Base-by-base conservation (phyloP, 495 filamentous ascomycete species). In the Entonaema liquescens region DNA sequence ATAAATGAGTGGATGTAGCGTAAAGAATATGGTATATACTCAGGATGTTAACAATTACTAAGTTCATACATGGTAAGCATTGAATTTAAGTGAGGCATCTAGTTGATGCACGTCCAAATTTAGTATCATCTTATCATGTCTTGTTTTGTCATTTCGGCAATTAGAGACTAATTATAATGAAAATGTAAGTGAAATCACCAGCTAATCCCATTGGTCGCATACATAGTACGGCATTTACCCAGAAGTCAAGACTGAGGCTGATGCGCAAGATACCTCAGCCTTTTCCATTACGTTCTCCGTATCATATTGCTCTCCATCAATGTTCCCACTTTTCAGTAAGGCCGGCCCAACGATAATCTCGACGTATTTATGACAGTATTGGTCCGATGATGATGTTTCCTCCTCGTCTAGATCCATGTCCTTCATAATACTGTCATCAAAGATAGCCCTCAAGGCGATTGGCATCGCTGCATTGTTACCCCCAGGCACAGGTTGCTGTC, bases 351-450 rank as follows among this genome's bases (percentile, higher is more conserved):
- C 49, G 13, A 52, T 52, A 12, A 52, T 52, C 49, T 52, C 49
- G 5, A 52, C 49, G 25, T 52, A 52, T 7, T 52, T 52, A 52
- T 52, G 49, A 7, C 49, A 52, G 15, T 52, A 52, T n/a, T 52
- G 49, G n/a, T 52, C 49, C 3, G 49, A 52, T 2, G 49, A 52
- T 12, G 21, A 23, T 4, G 9, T 28, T 15, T 52, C 49, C n/a
- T 52, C 49, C 23, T 52, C 23, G 49, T 52, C 49, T 12, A 28
- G 21, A n/a, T 52, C 49, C 49, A 52, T 52, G 11, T 52, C 49
- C 23, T 52, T 52, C 49, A 52, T 52, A 12, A 52, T 12, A 13
- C 11, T 11, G 15, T 28, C 49, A 2, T 52, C 49, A 2, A 52
- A 52, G 49, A 52, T 52, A 26, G 49, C 49, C 0, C 49, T 28